phyloP scores from a whole-genome alignment of 2,329 filamentous ascomycete species.

The Pyrenophora tritici-repentis region DNA sequence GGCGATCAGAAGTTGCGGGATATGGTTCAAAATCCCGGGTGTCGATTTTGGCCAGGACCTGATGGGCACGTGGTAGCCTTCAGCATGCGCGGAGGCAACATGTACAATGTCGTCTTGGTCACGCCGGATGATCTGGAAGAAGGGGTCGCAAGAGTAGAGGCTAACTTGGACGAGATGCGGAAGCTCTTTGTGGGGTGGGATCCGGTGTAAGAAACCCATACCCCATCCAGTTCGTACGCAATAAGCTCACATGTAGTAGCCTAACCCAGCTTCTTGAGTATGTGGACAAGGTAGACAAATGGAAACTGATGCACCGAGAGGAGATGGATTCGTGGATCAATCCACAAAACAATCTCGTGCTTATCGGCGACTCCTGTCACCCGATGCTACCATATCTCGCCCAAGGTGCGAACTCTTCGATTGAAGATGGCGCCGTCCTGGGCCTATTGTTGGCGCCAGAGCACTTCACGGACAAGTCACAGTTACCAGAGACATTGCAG shows the following conservation, averaged over 20 bases:
- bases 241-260: constrained; percentile 12
- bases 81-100: constrained; percentile 61
- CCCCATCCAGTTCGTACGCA: constrained; percentile 44
- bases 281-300: constrained; percentile 67
- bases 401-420: constrained; percentile 64
- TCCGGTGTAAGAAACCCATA: constrained; percentile 53
- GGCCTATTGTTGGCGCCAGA: constrained; percentile 57
- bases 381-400: constrained; percentile 45
- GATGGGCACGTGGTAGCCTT: constrained; percentile 67
- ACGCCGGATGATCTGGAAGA: constrained; percentile 66
- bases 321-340: constrained; percentile 46
- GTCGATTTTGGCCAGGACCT: constrained; percentile 69
- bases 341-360: constrained; percentile 61
- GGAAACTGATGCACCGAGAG: constrained; percentile 66
- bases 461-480: constrained; percentile 18
- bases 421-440: constrained; percentile 71
- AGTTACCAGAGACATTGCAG: constrained; percentile 47
- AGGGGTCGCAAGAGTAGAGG: constrained; percentile 57
- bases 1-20: constrained; percentile 56
- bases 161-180: constrained; percentile 65
- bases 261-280: constrained; percentile 38
- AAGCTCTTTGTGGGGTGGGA: constrained; percentile 67
- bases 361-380: constrained; percentile 42
- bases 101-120: constrained; percentile 70
- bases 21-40: constrained; percentile 58